These are phyloP conservation scores for Globisporangium camurandrum DNA, from an alignment of 352 stramenopile species.

Conservation along the genomic window DNA sequence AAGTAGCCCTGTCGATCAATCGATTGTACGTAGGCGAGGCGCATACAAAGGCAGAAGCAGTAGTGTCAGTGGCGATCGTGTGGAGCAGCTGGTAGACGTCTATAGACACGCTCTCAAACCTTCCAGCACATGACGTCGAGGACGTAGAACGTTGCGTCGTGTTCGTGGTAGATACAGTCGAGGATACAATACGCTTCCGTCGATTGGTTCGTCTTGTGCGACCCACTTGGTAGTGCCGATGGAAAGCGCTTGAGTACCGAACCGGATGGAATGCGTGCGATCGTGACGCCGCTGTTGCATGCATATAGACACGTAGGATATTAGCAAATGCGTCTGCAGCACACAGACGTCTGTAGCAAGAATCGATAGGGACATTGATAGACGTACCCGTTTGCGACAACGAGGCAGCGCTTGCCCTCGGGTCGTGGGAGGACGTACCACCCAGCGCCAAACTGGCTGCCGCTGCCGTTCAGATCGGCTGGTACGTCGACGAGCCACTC, in stretches of 20 bases:
- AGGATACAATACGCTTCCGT: constrained; percentile 84
- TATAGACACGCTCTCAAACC: constrained; percentile 12
- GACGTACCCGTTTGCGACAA: constrained; percentile 76
- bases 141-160: constrained; percentile 86
- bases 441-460: constrained; percentile 55
- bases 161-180: constrained; percentile 89
- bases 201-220: constrained; percentile 62
- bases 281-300: constrained; percentile 50
- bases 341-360: no score
- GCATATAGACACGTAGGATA: neutral
- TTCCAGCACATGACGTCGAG: constrained; percentile 94
- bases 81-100: neutral
- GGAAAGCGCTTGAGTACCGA: constrained; percentile 82
- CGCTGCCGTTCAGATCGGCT: constrained; percentile 70
- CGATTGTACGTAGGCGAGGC: neutral
- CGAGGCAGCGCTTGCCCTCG: constrained; percentile 86
- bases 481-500: constrained; percentile 89
- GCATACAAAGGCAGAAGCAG: neutral
- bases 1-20: constrained; percentile 47
- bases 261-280: constrained; percentile 73
- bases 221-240: constrained; percentile 74
- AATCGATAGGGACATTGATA: no score
- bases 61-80: neutral
- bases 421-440: constrained; percentile 90
- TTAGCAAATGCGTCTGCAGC: neutral